A percentile compares a stretch with the other conserved stretches of the same genome.
phyloP scores from a whole-genome alignment of 495 filamentous ascomycete species.

The Cetradonia linearis region DNA sequence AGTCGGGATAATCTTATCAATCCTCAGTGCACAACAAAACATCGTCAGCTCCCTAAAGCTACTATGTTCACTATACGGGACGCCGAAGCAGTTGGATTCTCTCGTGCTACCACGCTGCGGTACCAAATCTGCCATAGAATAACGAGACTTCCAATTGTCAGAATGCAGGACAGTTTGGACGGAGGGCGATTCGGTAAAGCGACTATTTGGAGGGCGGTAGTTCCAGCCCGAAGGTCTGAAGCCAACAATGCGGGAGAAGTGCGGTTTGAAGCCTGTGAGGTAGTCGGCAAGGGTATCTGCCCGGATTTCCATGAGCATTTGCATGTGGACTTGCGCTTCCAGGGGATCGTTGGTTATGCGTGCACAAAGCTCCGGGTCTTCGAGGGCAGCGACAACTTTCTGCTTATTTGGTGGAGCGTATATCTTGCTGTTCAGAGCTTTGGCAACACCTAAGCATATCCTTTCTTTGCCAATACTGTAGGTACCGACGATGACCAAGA shows the following conservation, averaged over 20 bases:
- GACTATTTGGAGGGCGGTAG: constrained; percentile 60
- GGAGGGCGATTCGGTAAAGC: constrained; percentile 52
- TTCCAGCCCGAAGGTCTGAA: constrained; percentile 91
- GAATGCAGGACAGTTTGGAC: constrained; percentile 63
- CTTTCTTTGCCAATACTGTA: constrained; percentile 98
- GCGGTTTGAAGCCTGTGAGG: constrained; percentile 59
- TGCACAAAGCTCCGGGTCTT: constrained; percentile 68
- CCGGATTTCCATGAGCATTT: constrained; percentile 81
- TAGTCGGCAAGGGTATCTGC: constrained; percentile 84
- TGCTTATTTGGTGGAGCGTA: constrained; percentile 76
- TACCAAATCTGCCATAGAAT: constrained; percentile 51
- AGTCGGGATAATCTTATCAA: constrained; percentile 83
- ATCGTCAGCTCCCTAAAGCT: constrained; percentile 87
- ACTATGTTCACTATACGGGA: constrained; percentile 92
- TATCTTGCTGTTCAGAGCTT: constrained; percentile 80
- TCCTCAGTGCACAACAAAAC: constrained; percentile 78
- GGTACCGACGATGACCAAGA: constrained; percentile 89
- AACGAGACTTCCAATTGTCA: constrained; percentile 61
- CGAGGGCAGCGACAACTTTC: constrained; percentile 70
- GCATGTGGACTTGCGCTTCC: constrained; percentile 96
- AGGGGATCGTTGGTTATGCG: constrained; percentile 68
- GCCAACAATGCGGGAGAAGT: constrained; percentile 79
- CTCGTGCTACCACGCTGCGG: constrained; percentile 70
- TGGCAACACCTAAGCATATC: constrained; percentile 84
- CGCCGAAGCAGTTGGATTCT: constrained; percentile 72